Evolutionary conservation across 1,284 basidiomycete species (phyloP).

Genomic region (Agaricales sp.): DNA sequence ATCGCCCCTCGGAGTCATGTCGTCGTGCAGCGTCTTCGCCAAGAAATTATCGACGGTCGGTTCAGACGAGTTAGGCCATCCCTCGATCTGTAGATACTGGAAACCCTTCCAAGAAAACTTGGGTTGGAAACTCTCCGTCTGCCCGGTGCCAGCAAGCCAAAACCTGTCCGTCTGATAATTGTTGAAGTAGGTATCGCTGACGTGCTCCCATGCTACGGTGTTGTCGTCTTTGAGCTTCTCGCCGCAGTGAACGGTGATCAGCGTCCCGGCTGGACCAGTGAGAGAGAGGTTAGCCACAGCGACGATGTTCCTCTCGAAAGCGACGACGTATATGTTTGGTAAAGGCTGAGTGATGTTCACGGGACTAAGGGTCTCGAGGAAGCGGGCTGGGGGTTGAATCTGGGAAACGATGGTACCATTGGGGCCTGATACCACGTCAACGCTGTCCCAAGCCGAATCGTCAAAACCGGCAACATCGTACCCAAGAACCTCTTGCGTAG

Average conservation of each 20-base stretch:
- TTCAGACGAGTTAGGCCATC: too few relatives aligned
- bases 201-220: constrained; percentile 9
- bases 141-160: constrained; percentile 16
- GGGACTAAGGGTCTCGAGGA: constrained; percentile 14
- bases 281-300: constrained; percentile 17
- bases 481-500: constrained; percentile 8
- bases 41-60: too few relatives aligned
- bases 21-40: too few relatives aligned
- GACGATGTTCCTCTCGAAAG: constrained; percentile 16
- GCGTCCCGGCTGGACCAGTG: constrained; percentile 14
- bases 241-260: constrained; percentile 18
- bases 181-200: constrained; percentile 15
- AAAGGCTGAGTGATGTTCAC: constrained; percentile 16
- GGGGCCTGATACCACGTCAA: constrained; percentile 14
- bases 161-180: constrained; percentile 17
- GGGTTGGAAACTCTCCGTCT: constrained; percentile 13
- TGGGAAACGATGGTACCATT: constrained; percentile 14
- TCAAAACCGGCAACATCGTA: constrained; percentile 10
- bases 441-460: constrained; percentile 16
- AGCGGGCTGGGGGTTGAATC: constrained; percentile 15
- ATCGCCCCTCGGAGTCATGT: too few relatives aligned
- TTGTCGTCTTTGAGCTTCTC: constrained; percentile 17
- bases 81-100: too few relatives aligned
- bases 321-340: constrained; percentile 15
- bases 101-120: constrained; percentile 17